A percentile compares a stretch with the other conserved stretches of the same genome.
These are phyloP conservation scores for Macroventuria anomochaeta DNA, from an alignment of 2,329 filamentous ascomycete species.

Conservation along the genomic window DNA sequence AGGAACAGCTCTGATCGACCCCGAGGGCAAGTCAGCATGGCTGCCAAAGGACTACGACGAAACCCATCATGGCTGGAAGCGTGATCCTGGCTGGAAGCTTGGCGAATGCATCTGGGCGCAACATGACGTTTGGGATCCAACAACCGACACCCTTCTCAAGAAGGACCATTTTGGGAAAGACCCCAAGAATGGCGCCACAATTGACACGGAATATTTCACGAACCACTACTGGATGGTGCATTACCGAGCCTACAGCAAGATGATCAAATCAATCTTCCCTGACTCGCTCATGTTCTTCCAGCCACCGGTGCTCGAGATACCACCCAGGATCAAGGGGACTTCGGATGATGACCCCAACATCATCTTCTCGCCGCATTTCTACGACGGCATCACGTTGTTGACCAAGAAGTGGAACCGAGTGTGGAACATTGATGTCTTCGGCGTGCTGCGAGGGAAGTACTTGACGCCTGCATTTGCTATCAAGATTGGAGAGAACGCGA, in stretches of 20 bases:
- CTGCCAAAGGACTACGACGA: slow-evolving; percentile 84
- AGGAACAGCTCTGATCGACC: slow-evolving; percentile 82
- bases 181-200: slow-evolving; percentile 72
- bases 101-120: slow-evolving; percentile 98
- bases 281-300: slow-evolving; percentile 89
- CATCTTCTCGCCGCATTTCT: slow-evolving; percentile 94
- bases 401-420: slow-evolving; percentile 98
- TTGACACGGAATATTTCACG: slow-evolving; percentile 86
- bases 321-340: slow-evolving; percentile 85
- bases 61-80: slow-evolving; percentile 85
- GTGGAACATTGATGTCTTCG: slow-evolving; percentile 97
- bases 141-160: slow-evolving; percentile 74
- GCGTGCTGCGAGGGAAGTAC: slow-evolving; percentile 87
- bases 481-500: slow-evolving; percentile 90
- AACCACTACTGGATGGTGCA: slow-evolving; percentile 91
- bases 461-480: slow-evolving; percentile 88
- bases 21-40: slow-evolving; percentile 85
- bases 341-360: slow-evolving; percentile 86
- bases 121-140: slow-evolving; percentile 91
- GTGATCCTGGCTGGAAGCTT: slow-evolving; percentile 85
- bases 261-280: slow-evolving; percentile 76
- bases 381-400: slow-evolving; percentile 94
- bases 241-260: slow-evolving; percentile 76
- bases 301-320: slow-evolving; percentile 88
- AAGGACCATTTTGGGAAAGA: slow-evolving; percentile 89